A percentile compares a stretch with the other conserved stretches of the same genome.
Conservation (phyloP, 2,329 filamentous ascomycete species). For the Aspergillus sergii region DNA sequence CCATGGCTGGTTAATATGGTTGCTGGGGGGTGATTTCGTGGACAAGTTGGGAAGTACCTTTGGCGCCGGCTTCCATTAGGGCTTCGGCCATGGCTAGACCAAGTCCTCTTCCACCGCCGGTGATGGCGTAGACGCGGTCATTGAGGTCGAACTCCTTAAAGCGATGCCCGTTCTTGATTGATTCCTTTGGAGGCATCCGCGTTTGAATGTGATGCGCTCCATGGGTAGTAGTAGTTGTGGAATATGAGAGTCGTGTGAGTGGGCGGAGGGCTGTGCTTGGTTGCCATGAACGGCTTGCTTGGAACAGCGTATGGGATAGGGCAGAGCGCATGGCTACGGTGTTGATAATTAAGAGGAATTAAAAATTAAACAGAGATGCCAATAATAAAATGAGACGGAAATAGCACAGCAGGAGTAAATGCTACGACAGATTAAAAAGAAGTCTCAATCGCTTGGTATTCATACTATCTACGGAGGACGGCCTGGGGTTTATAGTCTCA, state of each 20-base stretch:
- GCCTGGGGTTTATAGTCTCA: slow-evolving; percentile 26
- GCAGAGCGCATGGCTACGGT: slow-evolving; percentile 20
- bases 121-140: slow-evolving; percentile 45
- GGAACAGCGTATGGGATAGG: slow-evolving; percentile 19
- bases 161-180: slow-evolving; percentile 30
- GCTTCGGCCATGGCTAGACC: slow-evolving; percentile 50
- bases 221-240: slow-evolving; percentile 22
- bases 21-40: not conserved
- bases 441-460: not conserved
- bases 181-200: slow-evolving; percentile 27
- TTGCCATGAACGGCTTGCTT: slow-evolving; percentile 16
- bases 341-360: slow-evolving; percentile 3
- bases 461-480: slow-evolving; percentile 6
- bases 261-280: slow-evolving; percentile 10
- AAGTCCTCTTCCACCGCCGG: slow-evolving; percentile 48
- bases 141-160: slow-evolving; percentile 48
- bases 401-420: not conserved
- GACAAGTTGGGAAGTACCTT: slow-evolving; percentile 33
- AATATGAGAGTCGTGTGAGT: slow-evolving; percentile 21
- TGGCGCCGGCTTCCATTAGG: slow-evolving; percentile 51
- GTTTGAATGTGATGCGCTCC: slow-evolving; percentile 35
- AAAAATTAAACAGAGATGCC: slow-evolving; percentile 7
- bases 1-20: not conserved
- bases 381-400: not conserved
- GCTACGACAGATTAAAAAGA: not conserved